These are phyloP conservation scores for Halteria grandinella DNA, from an alignment of 73 alveolate species.

Conservation along the genomic window DNA sequence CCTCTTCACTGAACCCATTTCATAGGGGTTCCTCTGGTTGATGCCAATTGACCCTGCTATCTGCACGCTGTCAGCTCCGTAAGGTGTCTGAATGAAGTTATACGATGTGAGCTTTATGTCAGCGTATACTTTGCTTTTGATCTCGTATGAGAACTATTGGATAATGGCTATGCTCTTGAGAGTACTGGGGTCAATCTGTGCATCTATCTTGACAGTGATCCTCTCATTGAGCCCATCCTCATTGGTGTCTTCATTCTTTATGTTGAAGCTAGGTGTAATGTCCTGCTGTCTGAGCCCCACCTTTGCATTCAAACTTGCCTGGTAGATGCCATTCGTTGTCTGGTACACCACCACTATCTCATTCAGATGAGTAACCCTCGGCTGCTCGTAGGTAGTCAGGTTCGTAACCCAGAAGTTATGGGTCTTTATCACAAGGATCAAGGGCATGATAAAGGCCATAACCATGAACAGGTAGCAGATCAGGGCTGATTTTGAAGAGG, in stretches of 20 bases:
- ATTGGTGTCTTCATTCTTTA: constrained; percentile 24
- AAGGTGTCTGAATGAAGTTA: constrained; percentile 30
- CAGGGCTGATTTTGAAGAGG: background rate
- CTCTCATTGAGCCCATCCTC: constrained; percentile 36
- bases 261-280: background rate
- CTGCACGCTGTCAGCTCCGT: constrained; percentile 1
- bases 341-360: constrained; percentile 19
- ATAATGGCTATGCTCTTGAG: constrained; percentile 22
- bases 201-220: background rate
- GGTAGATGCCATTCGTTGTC: constrained; percentile 11
- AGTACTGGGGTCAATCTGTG: constrained; percentile 9
- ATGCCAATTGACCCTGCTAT: constrained; percentile 3
- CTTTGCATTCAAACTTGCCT: constrained; percentile 6
- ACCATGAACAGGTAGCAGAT: constrained; percentile 33
- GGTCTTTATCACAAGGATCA: constrained; percentile 37
- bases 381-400: constrained; percentile 19
- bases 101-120: constrained; percentile 28
- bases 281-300: background rate
- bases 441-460: constrained; percentile 26
- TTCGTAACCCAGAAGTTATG: constrained; percentile 45
- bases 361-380: constrained; percentile 33
- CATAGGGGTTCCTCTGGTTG: constrained; percentile 24
- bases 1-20: constrained; percentile 35
- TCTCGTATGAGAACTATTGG: constrained; percentile 23
- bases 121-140: constrained; percentile 18